Base-by-base conservation (phyloP, 441 rosid species). In the Populus tomentosa region DNA sequence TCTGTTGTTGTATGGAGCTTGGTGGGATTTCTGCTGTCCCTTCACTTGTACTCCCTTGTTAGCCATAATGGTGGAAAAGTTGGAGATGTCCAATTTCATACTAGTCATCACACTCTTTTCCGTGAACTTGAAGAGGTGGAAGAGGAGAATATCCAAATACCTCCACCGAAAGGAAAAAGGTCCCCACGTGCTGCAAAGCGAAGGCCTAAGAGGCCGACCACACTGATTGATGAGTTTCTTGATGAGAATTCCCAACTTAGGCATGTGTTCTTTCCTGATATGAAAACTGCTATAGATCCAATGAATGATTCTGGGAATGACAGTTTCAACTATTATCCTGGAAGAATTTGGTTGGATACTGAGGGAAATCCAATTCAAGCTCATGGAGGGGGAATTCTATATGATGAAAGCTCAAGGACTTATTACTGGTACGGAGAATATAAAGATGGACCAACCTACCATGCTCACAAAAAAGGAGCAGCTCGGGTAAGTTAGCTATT, bases 341-440 rank as follows among this genome's bases (percentile, higher is more conserved):
- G 97, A 56, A 89, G 88, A 78, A 85, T 91, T 86, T 95, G 99
- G 99, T 80, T 90, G 86, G 99, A 95, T 73, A 93, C 94, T 0
- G 91, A 93, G 59, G 97, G 99, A 70, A 88, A 85, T 75, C 97
- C 97, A 18, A 93, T 95, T 81, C 99, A 95, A 87, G 98, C 98
- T 38, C 99, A 95, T 81, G 99, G 98, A 67, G 98, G 97, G 33
- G 95, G 94, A 72, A 82, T 93, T 72, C 70, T 95, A 10, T 87
- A 81, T 36, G 97, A 95, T 64, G 87, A 85, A 71, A 85, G 69
- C 46, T 92, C 95, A 2, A 78, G 72, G 46, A 92, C 85, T 2
- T 90, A 95, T 82, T 95, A 88, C 76, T 95, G 98, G 98, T 95
- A 95, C 79, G 99, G 97, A 69, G 98, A 93, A 83, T 95, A 90